Conservation (phyloP, 108 stramenopile species). For the Discostella pseudostelligera region DNA sequence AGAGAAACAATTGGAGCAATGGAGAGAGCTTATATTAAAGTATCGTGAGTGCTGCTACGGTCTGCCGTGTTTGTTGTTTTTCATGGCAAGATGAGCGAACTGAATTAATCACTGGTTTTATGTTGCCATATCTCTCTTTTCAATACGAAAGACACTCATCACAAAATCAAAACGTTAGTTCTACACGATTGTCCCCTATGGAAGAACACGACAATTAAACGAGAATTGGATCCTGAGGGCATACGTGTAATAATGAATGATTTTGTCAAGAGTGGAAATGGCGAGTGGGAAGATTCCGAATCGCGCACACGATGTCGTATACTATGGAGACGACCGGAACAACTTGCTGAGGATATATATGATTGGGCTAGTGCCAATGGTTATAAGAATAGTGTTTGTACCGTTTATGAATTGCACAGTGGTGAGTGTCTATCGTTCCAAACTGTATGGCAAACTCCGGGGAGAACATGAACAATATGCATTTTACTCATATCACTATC, state of each 20-base stretch:
- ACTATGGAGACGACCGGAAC: slow-evolving; percentile 84
- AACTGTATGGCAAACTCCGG: background rate
- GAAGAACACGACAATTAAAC: slow-evolving; percentile 67
- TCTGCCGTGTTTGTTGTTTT: background rate
- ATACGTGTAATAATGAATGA: slow-evolving; percentile 61
- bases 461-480: too few relatives aligned
- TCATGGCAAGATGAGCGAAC: background rate
- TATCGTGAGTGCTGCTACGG: slow-evolving; percentile 67
- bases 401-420: slow-evolving; percentile 83
- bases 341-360: slow-evolving; percentile 84
- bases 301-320: slow-evolving; percentile 68
- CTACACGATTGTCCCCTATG: slow-evolving; percentile 88
- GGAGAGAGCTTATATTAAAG: slow-evolving; percentile 80
- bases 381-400: slow-evolving; percentile 76
- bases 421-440: slow-evolving; percentile 17
- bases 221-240: slow-evolving; percentile 56
- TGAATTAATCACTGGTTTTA: too few relatives aligned
- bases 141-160: slow-evolving; percentile 46
- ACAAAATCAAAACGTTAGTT: slow-evolving; percentile 77
- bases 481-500: background rate
- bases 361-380: slow-evolving; percentile 78
- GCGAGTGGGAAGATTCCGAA: slow-evolving; percentile 81
- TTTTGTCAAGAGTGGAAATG: slow-evolving; percentile 69
- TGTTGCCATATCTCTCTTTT: background rate
- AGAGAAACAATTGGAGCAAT: slow-evolving; percentile 83